Base-by-base conservation (phyloP, 2,329 filamentous ascomycete genomes). In the Cucurbitaria berberidis region DNA sequence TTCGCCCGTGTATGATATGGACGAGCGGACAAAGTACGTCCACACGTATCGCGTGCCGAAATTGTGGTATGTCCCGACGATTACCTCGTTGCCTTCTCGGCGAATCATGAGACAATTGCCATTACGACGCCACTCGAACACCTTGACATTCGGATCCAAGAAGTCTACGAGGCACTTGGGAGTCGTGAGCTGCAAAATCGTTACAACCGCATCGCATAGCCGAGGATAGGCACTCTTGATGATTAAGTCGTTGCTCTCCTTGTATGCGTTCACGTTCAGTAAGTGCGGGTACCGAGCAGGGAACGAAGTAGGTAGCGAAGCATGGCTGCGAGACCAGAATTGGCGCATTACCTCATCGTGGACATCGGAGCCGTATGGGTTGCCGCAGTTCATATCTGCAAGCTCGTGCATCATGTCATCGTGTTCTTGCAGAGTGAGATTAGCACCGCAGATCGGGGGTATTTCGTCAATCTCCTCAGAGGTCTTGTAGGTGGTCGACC, bases 71-170 rank as follows among this genome's bases (percentile, higher is more conserved):
- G 51, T 57, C 1, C 55, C 62, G 0, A 63, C 60, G 6, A 47
- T 34, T 8, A 65, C 60, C 5, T 59, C 9, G 13, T 44, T 53
- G 0, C 54, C 48, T 8, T 54, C 39, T 9, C 60, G 54, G 0
- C 58, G 60, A 29, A 65, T 59, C 48, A 65, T 50, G 2, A 59
- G 38, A 34, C 42, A 53, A 11, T 55, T 50, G 1, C 48, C 50
- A 10, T 51, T 29, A 8, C 56, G 56, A 24, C 60, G 51, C 62
- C 58, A 63, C 29, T 63, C 62, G 29, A 66, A 63, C 3, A 56
- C 38, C 10, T 55, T 44, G 3, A 60, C 48, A 4, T 50, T n/a
- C 0, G 49, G 53, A 13, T 60, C 26, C 15, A 65, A 47, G 9
- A 63, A 65, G 7, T 53, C 58, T n/a, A 45, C 45, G 0, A 65